Conservation (phyloP, 2,329 filamentous ascomycete genomes). For the Fusarium sulawesiense region DNA sequence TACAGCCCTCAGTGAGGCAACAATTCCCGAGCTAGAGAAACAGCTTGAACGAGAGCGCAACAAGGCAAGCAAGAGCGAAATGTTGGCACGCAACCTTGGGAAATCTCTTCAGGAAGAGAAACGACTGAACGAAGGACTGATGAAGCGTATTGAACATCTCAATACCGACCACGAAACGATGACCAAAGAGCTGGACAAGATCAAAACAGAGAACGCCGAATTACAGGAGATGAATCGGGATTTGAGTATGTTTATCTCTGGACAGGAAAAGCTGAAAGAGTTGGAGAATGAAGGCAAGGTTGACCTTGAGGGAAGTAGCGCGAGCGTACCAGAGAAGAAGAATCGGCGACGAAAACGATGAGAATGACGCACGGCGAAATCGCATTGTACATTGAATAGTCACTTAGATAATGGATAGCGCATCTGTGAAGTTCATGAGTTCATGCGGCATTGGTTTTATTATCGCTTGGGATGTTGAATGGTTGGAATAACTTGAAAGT, state of each 20-base stretch:
- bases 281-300: constrained; percentile 70
- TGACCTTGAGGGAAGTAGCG: constrained; percentile 77
- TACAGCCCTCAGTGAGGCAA: constrained; percentile 63
- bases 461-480: not conserved
- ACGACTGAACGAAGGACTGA: constrained; percentile 80
- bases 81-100: constrained; percentile 79
- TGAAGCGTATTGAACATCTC: constrained; percentile 83
- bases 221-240: constrained; percentile 89
- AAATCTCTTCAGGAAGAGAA: constrained; percentile 89
- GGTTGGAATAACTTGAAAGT: not conserved
- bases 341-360: constrained; percentile 60
- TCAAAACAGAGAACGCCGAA: constrained; percentile 75
- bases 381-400: not conserved
- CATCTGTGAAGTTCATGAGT: not conserved
- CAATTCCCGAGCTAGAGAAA: constrained; percentile 76
- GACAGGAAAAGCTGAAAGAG: constrained; percentile 81
- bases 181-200: constrained; percentile 65
- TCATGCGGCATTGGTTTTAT: not conserved
- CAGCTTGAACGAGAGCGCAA: constrained; percentile 76
- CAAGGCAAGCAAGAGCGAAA: constrained; percentile 77
- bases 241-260: constrained; percentile 86
- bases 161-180: constrained; percentile 70
- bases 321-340: constrained; percentile 72
- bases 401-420: not conserved
- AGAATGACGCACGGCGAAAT: not conserved